Conservation (phyloP, 306 rosid species). For the Ormosia emarginata region DNA sequence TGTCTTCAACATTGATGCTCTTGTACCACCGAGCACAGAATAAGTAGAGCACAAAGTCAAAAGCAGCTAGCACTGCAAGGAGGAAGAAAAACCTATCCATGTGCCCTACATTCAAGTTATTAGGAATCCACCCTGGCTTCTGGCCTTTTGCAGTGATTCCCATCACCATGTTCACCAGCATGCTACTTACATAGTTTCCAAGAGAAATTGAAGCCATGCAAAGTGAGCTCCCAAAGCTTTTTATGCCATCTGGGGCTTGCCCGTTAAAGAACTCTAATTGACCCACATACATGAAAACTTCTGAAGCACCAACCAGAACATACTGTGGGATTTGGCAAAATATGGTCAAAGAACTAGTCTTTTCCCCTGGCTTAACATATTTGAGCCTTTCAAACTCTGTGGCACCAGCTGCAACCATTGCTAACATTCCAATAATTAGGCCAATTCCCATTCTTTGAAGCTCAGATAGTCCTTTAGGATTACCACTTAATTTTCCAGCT, state of each 20-base stretch:
- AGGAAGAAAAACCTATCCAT: slow-evolving; percentile 54
- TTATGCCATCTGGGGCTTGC: slow-evolving; percentile 60
- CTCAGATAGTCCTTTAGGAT: slow-evolving; percentile 47
- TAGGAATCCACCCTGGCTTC: slow-evolving; percentile 51
- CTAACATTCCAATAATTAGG: slow-evolving; percentile 46
- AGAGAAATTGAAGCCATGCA: slow-evolving; percentile 68
- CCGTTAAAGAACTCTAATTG: slow-evolving; percentile 56
- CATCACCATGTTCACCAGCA: slow-evolving; percentile 43
- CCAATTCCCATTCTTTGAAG: slow-evolving; percentile 67
- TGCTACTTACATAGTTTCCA: slow-evolving; percentile 55
- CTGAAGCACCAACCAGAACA: slow-evolving; percentile 57
- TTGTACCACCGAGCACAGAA: slow-evolving; percentile 46
- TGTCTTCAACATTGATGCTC: background rate
- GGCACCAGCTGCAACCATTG: slow-evolving; percentile 54
- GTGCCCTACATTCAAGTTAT: slow-evolving; percentile 45
- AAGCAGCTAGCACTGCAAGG: slow-evolving; percentile 39
- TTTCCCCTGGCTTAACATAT: slow-evolving; percentile 21
- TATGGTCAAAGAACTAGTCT: slow-evolving; percentile 39
- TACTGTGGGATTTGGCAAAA: slow-evolving; percentile 55
- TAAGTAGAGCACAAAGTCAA: slow-evolving; percentile 42
- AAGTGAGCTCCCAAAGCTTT: slow-evolving; percentile 59
- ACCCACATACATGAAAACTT: slow-evolving; percentile 60
- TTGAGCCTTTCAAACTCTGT: slow-evolving; percentile 42
- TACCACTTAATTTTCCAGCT: slow-evolving; percentile 33
- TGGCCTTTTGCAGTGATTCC: slow-evolving; percentile 34